phyloP scores from a whole-genome alignment of 1,284 basidiomycete species.

The Earliella scabrosa region DNA sequence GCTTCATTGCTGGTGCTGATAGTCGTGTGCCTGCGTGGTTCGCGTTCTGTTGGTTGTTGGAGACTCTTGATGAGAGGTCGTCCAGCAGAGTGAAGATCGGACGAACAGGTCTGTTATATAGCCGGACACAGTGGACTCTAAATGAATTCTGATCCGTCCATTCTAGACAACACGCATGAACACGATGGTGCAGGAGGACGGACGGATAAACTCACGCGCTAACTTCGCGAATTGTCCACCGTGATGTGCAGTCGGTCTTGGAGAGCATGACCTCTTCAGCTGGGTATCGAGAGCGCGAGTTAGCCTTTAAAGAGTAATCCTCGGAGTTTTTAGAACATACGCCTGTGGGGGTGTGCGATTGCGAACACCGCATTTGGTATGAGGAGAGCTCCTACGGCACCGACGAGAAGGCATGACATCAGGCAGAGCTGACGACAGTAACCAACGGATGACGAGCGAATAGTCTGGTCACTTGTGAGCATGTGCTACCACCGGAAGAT shows the following conservation, averaged over 20 bases:
- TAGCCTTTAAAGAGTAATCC: neutral
- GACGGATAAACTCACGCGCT: slow-evolving; percentile 20
- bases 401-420: slow-evolving; percentile 5
- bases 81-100: neutral
- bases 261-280: neutral
- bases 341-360: slow-evolving; percentile 3
- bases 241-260: neutral
- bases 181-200: neutral
- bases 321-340: slow-evolving; percentile 16
- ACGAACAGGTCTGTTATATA: neutral
- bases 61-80: neutral
- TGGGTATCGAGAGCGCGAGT: neutral
- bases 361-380: slow-evolving; percentile 13
- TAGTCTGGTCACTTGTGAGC: slow-evolving; percentile 10
- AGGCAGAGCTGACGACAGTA: slow-evolving; percentile 9
- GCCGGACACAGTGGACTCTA: too few species aligned
- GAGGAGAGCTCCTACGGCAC: slow-evolving; percentile 5
- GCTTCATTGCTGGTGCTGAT: slow-evolving; percentile 7
- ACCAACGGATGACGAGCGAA: neutral
- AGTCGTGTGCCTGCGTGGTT: neutral
- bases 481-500: slow-evolving; percentile 19
- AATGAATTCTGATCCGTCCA: neutral
- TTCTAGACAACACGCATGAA: too few species aligned
- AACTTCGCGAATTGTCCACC: slow-evolving; percentile 12
- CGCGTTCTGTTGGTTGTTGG: too few species aligned